These are phyloP conservation scores for Vanrija pseudolonga DNA, from an alignment of 1,284 basidiomycete species.

Conservation along the genomic window DNA sequence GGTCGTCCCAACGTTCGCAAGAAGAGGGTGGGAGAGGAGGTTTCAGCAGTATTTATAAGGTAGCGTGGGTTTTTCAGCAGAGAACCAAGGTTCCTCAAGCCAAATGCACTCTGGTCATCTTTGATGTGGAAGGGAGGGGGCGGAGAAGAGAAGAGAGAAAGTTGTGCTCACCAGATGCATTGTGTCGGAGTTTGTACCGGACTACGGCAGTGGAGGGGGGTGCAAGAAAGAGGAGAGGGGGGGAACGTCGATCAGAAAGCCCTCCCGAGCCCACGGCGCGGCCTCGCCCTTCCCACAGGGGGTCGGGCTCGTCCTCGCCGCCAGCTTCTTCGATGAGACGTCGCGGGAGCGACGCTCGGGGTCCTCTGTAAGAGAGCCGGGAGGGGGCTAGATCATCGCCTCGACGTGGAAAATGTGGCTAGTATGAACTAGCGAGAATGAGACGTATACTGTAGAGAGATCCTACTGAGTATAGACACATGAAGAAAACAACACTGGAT, in stretches of 20 bases:
- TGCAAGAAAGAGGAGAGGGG: conserved; percentile 5
- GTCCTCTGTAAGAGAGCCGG: conserved; percentile 48
- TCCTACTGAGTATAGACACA: conserved; percentile 35
- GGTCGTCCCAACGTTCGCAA: neutral
- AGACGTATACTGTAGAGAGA: conserved; percentile 48
- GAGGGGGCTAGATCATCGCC: conserved; percentile 48
- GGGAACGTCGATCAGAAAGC: conserved; percentile 48
- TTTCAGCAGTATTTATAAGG: conserved; percentile 43
- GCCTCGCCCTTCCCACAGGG: conserved; percentile 23
- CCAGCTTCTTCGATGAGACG: conserved; percentile 47
- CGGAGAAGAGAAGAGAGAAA: conserved; percentile 7
- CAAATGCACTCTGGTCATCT: conserved; percentile 51
- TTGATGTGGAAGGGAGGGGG: conserved; percentile 1
- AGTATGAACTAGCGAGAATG: conserved; percentile 49
- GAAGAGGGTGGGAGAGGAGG: conserved; percentile 1
- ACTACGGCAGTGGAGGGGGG: neutral
- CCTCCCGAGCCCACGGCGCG: conserved; percentile 39
- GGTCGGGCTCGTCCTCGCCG: conserved; percentile 26
- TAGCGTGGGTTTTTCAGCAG: conserved; percentile 51
- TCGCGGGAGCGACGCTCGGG: conserved; percentile 20
- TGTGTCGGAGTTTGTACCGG: neutral
- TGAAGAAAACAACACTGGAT: conserved; percentile 17
- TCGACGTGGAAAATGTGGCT: conserved; percentile 50
- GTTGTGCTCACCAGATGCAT: conserved; percentile 35
- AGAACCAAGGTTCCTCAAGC: conserved; percentile 39